A percentile compares a stretch with the other conserved stretches of the same genome.
Evolutionary conservation across 208 protist species (phyloP).

Genomic region (Balamuthia mandrillaris): DNA sequence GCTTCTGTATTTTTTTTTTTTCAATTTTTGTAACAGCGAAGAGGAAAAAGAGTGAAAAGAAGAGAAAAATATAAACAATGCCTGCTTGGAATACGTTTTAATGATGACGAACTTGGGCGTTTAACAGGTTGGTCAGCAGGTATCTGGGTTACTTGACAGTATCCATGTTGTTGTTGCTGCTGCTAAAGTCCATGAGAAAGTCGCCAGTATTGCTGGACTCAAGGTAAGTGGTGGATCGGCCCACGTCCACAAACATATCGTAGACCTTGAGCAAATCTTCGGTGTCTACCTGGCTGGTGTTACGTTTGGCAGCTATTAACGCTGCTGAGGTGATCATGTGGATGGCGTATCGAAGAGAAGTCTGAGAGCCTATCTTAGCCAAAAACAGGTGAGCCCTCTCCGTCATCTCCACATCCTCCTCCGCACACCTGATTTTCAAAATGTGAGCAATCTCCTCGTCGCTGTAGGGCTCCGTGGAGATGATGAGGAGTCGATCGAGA

Average conservation of each 20-base stretch:
- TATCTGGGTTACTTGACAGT: no score
- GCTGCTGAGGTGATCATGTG: slow-evolving; percentile 97
- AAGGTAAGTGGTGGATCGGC: slow-evolving; percentile 68
- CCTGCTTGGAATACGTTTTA: no score
- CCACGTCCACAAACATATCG: slow-evolving; percentile 95
- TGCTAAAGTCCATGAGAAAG: no score
- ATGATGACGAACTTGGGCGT: no score
- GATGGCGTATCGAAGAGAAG: slow-evolving; percentile 98
- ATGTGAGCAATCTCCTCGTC: slow-evolving; percentile 93
- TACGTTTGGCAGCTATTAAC: slow-evolving; percentile 91
- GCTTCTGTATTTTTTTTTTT: background rate
- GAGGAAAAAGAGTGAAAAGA: background rate
- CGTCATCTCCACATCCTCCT: slow-evolving; percentile 98
- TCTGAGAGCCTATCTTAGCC: slow-evolving; percentile 90
- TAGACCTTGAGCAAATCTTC: slow-evolving; percentile 96
- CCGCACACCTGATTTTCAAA: slow-evolving; percentile 94
- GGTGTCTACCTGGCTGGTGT: slow-evolving; percentile 83
- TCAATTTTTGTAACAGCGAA: background rate
- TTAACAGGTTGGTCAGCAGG: no score
- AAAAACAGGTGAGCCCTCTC: slow-evolving; percentile 92
- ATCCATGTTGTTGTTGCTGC: no score
- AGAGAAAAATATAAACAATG: background rate
- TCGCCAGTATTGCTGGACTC: no score
- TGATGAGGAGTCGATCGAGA: slow-evolving; percentile 98
- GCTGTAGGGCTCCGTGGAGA: slow-evolving; percentile 93